Evolutionary conservation across 2,329 filamentous ascomycete genomes (phyloP), one percentile per base, ranked within the genome.

Genomic region (Pseudogymnoascus sp.): DNA sequence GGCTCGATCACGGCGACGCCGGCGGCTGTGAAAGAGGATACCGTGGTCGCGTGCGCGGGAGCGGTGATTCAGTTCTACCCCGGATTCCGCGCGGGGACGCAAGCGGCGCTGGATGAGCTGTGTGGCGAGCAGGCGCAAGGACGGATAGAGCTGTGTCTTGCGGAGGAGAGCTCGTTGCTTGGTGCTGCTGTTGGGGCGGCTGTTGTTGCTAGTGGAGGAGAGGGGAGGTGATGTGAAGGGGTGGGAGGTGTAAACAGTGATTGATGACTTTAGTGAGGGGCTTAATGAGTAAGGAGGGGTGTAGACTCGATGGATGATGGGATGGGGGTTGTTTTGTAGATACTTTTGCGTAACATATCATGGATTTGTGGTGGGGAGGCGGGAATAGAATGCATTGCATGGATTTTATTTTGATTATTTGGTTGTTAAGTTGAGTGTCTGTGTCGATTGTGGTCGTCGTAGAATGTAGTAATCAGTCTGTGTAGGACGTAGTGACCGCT

Each of bases 61-160:
- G 88, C 86, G 28, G 88, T 93, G 58, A 85, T 92, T 59, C 88
- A 92, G 73, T 86, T 87, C 67, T 93, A 92, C 69, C 88, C 89
- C 0, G 76, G 77, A 6, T 93, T 91, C 71, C 76, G 81, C 20
- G 73, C 72, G 32, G 78, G 75, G 41, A 86, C 85, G 68, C 88
- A 92, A 71, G 70, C 70, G 5, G 84, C 85, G 66, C 74, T 92
- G 54, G 78, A 90, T 67, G 75, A 78, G 38, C 75, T 92, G 7
- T 58, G 75, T 70, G 63, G 77, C 66, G 54, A 69, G 67, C 28
- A 66, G 50, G 60, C 9, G 25, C 25, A 67, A 64, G 74, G 74
- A 16, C 72, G 75, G 2, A 81, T 91, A 20, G 79, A 82, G 59
- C 77, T 92, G 22, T 84, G 89, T 58, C 80, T 85, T 57, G 87